Base-by-base conservation (phyloP, 345 rosid genomes). In the Brassica rapa region DNA sequence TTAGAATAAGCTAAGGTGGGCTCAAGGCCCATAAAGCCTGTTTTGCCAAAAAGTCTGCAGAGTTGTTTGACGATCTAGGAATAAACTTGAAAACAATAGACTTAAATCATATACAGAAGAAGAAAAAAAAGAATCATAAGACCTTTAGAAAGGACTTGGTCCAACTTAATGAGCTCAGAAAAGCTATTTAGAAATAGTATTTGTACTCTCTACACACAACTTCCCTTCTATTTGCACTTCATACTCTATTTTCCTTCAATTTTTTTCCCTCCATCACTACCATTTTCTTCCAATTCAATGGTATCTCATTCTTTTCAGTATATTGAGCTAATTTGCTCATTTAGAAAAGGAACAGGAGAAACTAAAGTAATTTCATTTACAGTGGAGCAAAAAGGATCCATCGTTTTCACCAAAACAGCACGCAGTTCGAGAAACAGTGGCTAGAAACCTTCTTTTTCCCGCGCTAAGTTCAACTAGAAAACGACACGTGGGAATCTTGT, bases 401-500 rank as follows among this genome's bases (percentile, higher is more conserved):
- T 51, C 81, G 76, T 78, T 39, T 71, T 11, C 2, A 0, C 41
- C 43, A 66, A 77, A 78, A 80, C 75, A 71, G 71, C 82, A 73
- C 82, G 71, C 39, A 68, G 79, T 74, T 69, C 7, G 9, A 6
- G 1, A 49, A 49, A 59, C 46, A 49, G n/a, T 61, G 41, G 25
- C 56, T 49, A 79, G 57, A 12, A 43, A 79, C 19, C 64, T 60
- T 72, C 14, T 27, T 57, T 8, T 8, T 56, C 59, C 62, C 30
- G 60, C 78, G 66, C 59, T 49, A 29, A 60, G 24, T 32, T 75
- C 75, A 80, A 35, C 66, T n/a, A 53, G 9, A 62, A 41, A 10
- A 3, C 15, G 68, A 75, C 80, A 70, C 80, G 83, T 80, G 83
- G 79, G 68, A 64, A 24, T 68, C 9, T 27, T 68, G 65, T 67